phyloP scores from a whole-genome alignment of 2,329 filamentous ascomycete species.

The Eurotiales sp. region DNA sequence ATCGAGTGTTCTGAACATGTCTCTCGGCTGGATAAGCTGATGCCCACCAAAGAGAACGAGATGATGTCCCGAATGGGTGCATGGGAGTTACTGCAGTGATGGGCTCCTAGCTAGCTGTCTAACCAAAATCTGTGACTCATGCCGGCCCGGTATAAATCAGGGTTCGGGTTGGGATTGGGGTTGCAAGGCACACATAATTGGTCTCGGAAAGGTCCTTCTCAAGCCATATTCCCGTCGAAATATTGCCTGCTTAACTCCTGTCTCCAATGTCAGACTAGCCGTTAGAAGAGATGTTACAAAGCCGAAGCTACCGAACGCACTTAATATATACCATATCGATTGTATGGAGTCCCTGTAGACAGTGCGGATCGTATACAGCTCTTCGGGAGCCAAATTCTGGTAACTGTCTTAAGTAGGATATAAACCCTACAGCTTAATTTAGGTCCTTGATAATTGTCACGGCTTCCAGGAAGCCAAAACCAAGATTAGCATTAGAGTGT shows the following conservation, averaged over 20 bases:
- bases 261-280: neutral
- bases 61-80: too few relatives aligned
- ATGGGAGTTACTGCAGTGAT: too few relatives aligned
- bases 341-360: constrained; percentile 1
- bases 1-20: too few relatives aligned
- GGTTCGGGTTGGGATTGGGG: too few relatives aligned
- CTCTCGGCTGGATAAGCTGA: too few relatives aligned
- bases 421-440: constrained; percentile 4
- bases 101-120: too few relatives aligned
- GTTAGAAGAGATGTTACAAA: neutral
- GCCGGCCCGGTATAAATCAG: too few relatives aligned
- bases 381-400: neutral
- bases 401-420: neutral
- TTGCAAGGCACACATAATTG: too few relatives aligned
- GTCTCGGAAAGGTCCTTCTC: too few relatives aligned
- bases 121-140: too few relatives aligned
- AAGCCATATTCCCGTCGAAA: constrained; percentile 1
- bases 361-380: neutral
- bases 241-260: neutral
- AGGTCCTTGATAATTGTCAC: neutral
- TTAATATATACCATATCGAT: constrained; percentile 3
- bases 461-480: neutral
- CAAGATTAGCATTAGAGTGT: neutral
- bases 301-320: neutral
- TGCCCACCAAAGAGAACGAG: too few relatives aligned